Conservation (phyloP, 805 yeast species). For the Blastobotrys terrestris region DNA sequence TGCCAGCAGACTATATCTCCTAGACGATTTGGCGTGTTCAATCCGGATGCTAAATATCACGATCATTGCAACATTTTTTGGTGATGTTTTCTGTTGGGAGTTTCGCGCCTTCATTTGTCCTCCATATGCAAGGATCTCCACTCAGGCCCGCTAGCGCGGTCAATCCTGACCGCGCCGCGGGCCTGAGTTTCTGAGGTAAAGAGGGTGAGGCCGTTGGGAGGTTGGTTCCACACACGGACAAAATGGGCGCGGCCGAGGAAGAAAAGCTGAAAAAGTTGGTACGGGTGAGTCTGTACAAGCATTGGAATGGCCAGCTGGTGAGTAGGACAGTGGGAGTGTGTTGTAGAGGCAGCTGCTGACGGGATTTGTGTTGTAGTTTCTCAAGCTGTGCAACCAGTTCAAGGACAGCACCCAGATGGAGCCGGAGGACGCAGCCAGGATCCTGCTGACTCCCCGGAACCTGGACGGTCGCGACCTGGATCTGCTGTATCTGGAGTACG, state of each 20-base stretch:
- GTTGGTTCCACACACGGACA: background rate
- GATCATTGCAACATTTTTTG: no score
- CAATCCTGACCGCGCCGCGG: no score
- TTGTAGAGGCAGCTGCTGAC: background rate
- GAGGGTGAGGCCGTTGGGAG: background rate
- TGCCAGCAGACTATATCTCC: no score
- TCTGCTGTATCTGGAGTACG: conserved; percentile 27
- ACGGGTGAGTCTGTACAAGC: conserved; percentile 13
- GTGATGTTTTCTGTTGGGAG: no score
- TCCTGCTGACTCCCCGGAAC: background rate
- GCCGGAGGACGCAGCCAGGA: conserved; percentile 4
- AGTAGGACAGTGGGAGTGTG: background rate
- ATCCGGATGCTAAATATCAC: no score
- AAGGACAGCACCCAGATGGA: conserved; percentile 20
- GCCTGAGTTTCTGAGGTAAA: background rate
- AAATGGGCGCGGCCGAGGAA: conserved; percentile 3
- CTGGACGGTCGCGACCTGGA: conserved; percentile 7
- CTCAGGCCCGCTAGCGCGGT: no score
- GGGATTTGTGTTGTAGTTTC: conserved; percentile 13
- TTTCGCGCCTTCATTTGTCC: no score
- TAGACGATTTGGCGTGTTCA: no score
- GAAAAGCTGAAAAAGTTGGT: conserved; percentile 19
- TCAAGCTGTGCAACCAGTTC: conserved; percentile 26
- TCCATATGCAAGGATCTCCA: no score
- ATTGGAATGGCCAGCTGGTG: conserved; percentile 17